phyloP scores from a whole-genome alignment of 2,329 filamentous ascomycete species.

The Elsinoe necatrix region DNA sequence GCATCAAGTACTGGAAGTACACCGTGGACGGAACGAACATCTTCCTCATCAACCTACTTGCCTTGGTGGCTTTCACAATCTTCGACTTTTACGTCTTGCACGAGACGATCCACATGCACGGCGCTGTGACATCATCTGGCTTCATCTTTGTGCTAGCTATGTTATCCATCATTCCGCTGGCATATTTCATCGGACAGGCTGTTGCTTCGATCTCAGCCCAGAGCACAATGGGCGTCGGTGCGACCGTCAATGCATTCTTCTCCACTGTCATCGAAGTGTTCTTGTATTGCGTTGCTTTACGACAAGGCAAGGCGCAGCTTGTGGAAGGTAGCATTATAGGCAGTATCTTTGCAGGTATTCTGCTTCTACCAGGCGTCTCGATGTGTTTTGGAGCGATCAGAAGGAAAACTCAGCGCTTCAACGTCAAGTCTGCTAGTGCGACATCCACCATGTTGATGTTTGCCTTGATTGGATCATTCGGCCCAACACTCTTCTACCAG shows the following conservation, averaged over 20 bases:
- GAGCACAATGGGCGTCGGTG: slow-evolving; percentile 95
- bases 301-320: slow-evolving; percentile 81
- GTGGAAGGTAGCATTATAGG: slow-evolving; percentile 96
- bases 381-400: slow-evolving; percentile 99
- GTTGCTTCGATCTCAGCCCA: slow-evolving; percentile 98
- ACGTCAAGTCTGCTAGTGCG: slow-evolving; percentile 89
- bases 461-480: slow-evolving; percentile 88
- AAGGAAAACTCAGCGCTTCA: slow-evolving; percentile 96
- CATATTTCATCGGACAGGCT: slow-evolving; percentile 97
- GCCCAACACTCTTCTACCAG: slow-evolving; percentile 94
- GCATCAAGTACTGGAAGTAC: slow-evolving; percentile 97
- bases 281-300: slow-evolving; percentile 88
- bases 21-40: slow-evolving; percentile 98
- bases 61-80: slow-evolving; percentile 87
- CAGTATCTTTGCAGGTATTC: slow-evolving; percentile 92
- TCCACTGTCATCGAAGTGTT: slow-evolving; percentile 97
- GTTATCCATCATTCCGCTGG: slow-evolving; percentile 87
- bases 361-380: slow-evolving; percentile 87
- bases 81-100: slow-evolving; percentile 81
- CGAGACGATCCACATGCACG: slow-evolving; percentile 58
- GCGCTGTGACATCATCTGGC: slow-evolving; percentile 69
- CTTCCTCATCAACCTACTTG: slow-evolving; percentile 95
- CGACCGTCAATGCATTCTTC: slow-evolving; percentile 96
- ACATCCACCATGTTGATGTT: slow-evolving; percentile 98
- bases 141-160: slow-evolving; percentile 79